These are phyloP conservation scores for Alopecurus myosuroides DNA, from an alignment of 176 grass and related monocot genomes.

Conservation along the genomic window DNA sequence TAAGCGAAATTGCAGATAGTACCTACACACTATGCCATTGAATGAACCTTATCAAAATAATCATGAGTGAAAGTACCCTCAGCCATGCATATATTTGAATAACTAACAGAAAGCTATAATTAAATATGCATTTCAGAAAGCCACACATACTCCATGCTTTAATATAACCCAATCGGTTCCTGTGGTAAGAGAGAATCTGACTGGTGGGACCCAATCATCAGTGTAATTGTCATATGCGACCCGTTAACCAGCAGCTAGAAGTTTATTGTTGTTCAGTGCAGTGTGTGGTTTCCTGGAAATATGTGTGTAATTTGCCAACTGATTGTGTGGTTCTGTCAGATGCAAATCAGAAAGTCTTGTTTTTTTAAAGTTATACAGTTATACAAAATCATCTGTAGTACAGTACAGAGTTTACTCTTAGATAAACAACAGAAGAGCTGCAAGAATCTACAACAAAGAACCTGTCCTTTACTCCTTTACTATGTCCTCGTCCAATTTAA, in stretches of 20 bases:
- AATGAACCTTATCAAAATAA: neutral
- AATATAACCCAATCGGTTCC: neutral
- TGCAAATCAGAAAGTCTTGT: neutral
- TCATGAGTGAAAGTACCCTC: neutral
- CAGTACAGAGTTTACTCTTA: neutral
- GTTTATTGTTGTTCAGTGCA: neutral
- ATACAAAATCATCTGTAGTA: neutral
- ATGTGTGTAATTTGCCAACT: neutral
- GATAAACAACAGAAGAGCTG: neutral
- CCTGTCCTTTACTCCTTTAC: neutral
- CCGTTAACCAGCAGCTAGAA: neutral
- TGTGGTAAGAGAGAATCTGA: neutral
- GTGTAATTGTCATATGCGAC: neutral
- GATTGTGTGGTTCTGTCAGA: neutral
- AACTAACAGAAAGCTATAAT: neutral
- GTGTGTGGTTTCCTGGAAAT: neutral
- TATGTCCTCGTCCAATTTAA: neutral
- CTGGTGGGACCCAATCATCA: neutral
- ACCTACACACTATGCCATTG: neutral
- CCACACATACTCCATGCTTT: neutral
- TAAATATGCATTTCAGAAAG: neutral
- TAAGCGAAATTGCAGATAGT: too few relatives aligned
- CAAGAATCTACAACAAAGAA: neutral
- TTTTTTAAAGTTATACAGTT: neutral
- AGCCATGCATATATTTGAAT: neutral